Evolutionary conservation across 176 grass and related monocot species (phyloP).

Genomic region (Bonia amplexicaulis): DNA sequence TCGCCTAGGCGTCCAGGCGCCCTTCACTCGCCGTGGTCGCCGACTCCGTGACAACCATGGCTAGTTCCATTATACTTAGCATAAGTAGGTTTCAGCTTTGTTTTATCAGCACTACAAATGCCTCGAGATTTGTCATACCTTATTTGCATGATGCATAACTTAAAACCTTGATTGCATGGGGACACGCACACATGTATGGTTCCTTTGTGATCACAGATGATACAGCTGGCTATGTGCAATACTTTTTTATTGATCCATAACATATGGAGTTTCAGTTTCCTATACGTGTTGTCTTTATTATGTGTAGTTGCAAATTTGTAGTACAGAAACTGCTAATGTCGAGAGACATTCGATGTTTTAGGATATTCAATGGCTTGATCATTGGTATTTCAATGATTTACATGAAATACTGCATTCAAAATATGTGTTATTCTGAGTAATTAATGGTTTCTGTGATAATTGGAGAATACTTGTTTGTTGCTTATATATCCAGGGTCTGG

Average conservation of each 20-base stretch:
- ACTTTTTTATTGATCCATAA: background rate
- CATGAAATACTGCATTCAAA: background rate
- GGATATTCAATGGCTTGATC: background rate
- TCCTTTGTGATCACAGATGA: background rate
- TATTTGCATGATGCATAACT: background rate
- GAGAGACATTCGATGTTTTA: background rate
- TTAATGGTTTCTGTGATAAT: background rate
- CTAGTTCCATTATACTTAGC: background rate
- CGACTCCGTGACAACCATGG: too few relatives aligned
- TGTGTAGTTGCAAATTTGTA: background rate
- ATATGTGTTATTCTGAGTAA: background rate
- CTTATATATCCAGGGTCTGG: background rate
- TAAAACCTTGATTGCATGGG: background rate
- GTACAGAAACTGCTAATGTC: background rate
- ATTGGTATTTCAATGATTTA: background rate
- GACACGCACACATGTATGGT: background rate
- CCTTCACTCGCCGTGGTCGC: too few relatives aligned
- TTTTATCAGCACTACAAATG: background rate
- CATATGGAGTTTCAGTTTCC: background rate
- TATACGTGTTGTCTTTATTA: background rate
- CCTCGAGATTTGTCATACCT: background rate
- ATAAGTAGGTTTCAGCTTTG: background rate
- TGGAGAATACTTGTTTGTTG: background rate
- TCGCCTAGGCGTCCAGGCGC: too few relatives aligned
- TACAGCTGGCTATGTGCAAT: background rate